phyloP scores from a whole-genome alignment of 768 basidiomycete species.

The Rhizopogon rudus region DNA sequence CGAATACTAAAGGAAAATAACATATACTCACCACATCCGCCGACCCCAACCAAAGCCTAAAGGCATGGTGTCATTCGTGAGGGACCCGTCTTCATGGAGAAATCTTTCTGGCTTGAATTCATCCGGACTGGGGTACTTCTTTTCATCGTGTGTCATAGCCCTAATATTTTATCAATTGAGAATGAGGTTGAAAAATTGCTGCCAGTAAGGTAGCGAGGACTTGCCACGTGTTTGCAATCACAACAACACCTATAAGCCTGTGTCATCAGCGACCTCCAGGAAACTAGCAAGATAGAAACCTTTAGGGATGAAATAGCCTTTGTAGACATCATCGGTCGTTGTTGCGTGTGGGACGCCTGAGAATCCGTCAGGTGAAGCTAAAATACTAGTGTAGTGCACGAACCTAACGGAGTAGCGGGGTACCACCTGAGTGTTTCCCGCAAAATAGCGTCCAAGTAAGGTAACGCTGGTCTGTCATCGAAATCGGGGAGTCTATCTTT shows the following conservation, averaged over 20 bases:
- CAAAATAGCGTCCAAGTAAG: slow-evolving; percentile 10
- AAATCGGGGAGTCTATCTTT: slow-evolving; percentile 11
- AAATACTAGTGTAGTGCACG: not conserved
- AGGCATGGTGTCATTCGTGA: slow-evolving; percentile 4
- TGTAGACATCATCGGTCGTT: slow-evolving; percentile 8
- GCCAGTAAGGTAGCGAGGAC: not conserved
- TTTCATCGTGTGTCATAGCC: slow-evolving; percentile 9
- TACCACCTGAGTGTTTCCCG: slow-evolving; percentile 13
- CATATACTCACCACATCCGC: not conserved
- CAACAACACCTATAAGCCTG: slow-evolving; percentile 1
- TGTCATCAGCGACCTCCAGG: not conserved
- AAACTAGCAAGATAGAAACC: slow-evolving; percentile 1
- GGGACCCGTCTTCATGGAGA: slow-evolving; percentile 3
- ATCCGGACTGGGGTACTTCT: slow-evolving; percentile 4
- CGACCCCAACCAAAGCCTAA: slow-evolving; percentile 7
- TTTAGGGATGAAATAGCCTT: slow-evolving; percentile 14
- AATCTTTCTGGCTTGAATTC: slow-evolving; percentile 11
- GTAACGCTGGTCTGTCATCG: slow-evolving; percentile 8
- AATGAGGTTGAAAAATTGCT: not conserved
- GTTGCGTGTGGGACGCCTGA: slow-evolving; percentile 9
- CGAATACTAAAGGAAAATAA: no score
- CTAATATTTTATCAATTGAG: not conserved
- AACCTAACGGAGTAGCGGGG: slow-evolving; percentile 8
- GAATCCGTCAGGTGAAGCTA: not conserved
- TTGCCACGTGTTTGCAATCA: slow-evolving; percentile 8